Evolutionary conservation across 345 rosid species (phyloP).

Genomic region (Linum tenue): DNA sequence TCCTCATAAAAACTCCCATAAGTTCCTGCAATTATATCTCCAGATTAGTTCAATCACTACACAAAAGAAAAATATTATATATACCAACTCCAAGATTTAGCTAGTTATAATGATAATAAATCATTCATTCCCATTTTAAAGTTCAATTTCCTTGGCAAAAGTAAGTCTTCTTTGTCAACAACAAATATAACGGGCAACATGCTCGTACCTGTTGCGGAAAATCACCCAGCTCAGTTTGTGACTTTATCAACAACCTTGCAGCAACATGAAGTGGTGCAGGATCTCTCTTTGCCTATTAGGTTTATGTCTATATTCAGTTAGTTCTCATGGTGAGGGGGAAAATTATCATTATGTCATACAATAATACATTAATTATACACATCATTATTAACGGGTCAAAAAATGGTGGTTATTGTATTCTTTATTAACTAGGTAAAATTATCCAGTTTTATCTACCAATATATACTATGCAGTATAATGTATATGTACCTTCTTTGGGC

Average conservation of each 20-base stretch:
- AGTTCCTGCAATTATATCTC: slow-evolving; percentile 5
- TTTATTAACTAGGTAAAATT: neutral
- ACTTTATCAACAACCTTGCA: neutral
- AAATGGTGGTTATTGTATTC: neutral
- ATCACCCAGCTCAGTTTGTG: slow-evolving; percentile 2
- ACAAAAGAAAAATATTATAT: no score
- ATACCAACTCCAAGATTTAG: no score
- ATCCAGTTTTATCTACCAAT: no score
- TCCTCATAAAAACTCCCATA: slow-evolving; percentile 8
- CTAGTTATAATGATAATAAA: no score
- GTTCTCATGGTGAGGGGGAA: no score
- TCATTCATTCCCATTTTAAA: no score
- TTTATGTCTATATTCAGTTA: no score
- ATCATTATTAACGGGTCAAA: neutral
- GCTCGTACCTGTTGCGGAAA: slow-evolving; percentile 2
- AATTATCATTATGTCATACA: neutral
- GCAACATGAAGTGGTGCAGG: neutral
- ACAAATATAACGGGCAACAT: no score
- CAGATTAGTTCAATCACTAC: neutral
- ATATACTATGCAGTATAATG: no score
- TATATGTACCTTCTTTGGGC: slow-evolving; percentile 13
- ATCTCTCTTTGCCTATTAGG: neutral
- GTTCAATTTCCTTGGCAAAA: neutral
- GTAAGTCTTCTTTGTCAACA: neutral
- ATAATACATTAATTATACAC: neutral